phyloP scores from a whole-genome alignment of 257 asterid species.

The Thymus mandschuricus region DNA sequence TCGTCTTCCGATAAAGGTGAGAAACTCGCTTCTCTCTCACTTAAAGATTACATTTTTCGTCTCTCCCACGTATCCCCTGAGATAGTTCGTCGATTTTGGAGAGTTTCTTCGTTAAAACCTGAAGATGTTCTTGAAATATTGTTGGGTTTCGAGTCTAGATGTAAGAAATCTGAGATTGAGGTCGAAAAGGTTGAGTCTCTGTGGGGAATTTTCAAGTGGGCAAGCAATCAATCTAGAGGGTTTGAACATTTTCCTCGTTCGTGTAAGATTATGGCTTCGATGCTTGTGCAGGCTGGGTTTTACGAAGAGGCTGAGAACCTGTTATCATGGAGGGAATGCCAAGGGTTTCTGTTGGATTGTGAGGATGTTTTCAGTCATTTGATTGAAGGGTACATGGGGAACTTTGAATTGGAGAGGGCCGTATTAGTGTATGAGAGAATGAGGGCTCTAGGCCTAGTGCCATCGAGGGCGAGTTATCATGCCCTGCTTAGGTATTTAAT shows the following conservation, averaged over 20 bases:
- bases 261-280: constrained; percentile 71
- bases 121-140: constrained; percentile 73
- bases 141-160: constrained; percentile 53
- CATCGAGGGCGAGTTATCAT: constrained; percentile 52
- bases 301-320: constrained; percentile 63
- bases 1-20: constrained; percentile 44
- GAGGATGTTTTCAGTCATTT: constrained; percentile 64
- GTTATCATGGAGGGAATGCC: constrained; percentile 61
- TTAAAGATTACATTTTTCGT: constrained; percentile 55
- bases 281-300: constrained; percentile 66
- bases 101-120: constrained; percentile 63
- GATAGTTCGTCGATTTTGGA: constrained; percentile 68
- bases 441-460: constrained; percentile 64
- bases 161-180: constrained; percentile 49
- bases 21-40: constrained; percentile 33
- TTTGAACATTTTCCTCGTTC: constrained; percentile 65
- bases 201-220: constrained; percentile 77
- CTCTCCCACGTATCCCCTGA: constrained; percentile 65
- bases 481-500: constrained; percentile 55
- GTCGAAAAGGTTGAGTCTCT: constrained; percentile 61
- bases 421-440: constrained; percentile 54
- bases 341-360: constrained; percentile 67
- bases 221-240: constrained; percentile 47
- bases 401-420: constrained; percentile 66
- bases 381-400: constrained; percentile 66